These are phyloP conservation scores for Malus hybrid DNA, from an alignment of 331 rosid species.

Conservation along the genomic window DNA sequence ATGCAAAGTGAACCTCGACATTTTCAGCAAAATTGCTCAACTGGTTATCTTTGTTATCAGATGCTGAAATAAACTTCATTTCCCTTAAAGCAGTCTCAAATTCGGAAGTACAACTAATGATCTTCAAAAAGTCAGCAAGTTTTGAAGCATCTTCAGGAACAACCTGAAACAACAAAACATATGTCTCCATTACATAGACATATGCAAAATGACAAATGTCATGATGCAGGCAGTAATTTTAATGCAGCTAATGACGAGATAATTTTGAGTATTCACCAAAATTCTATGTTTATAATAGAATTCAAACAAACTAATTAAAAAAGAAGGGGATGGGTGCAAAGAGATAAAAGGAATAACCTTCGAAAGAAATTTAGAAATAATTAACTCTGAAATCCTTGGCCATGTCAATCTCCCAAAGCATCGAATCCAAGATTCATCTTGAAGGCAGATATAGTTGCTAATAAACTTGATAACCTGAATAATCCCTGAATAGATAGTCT, in stretches of 20 bases:
- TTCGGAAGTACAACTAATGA: conserved; percentile 49
- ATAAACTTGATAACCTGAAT: conserved; percentile 53
- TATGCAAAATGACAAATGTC: background rate
- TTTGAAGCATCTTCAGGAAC: conserved; percentile 97
- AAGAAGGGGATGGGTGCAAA: background rate
- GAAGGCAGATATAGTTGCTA: conserved; percentile 48
- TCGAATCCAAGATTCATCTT: conserved; percentile 61
- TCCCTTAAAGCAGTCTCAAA: conserved; percentile 71
- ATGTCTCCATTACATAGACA: conserved; percentile 1
- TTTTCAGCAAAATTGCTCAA: conserved; percentile 75
- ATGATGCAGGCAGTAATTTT: background rate
- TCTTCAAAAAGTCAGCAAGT: conserved; percentile 84
- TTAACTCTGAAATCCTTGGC: conserved; percentile 87
- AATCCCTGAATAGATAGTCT: conserved; percentile 62
- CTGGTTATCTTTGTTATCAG: conserved; percentile 57
- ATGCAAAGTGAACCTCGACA: conserved; percentile 98
- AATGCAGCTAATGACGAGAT: background rate
- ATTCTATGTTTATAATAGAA: background rate
- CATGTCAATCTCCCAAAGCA: conserved; percentile 83
- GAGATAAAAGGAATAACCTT: conserved; percentile 45
- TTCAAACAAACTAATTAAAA: background rate
- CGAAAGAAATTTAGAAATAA: conserved; percentile 78
- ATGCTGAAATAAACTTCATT: conserved; percentile 59
- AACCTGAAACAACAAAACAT: conserved; percentile 52
- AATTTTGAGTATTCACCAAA: background rate